phyloP scores from a whole-genome alignment of 2,329 filamentous ascomycete genomes.

The Aspergillus sp. region DNA sequence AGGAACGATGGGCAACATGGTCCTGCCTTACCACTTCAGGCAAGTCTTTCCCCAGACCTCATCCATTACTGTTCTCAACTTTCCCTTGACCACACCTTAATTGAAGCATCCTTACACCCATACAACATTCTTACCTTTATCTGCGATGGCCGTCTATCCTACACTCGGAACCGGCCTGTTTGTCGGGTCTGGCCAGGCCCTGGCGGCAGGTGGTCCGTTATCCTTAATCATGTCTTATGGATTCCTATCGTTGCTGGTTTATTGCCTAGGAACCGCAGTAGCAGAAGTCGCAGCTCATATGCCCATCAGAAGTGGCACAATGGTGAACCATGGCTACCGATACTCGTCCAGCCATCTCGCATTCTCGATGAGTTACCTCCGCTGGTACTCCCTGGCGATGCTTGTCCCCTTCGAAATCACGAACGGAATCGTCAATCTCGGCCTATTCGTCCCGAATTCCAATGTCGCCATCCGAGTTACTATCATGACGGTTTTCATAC shows the following conservation, averaged over 20 bases:
- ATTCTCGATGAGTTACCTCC: constrained; percentile 35
- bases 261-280: constrained; percentile 42
- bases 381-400: constrained; percentile 42
- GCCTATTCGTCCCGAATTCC: constrained; percentile 47
- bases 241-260: constrained; percentile 41
- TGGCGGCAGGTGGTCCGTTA: constrained; percentile 47
- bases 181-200: constrained; percentile 47
- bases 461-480: constrained; percentile 40
- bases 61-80: too few relatives aligned
- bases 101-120: too few relatives aligned
- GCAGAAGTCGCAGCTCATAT: constrained; percentile 35
- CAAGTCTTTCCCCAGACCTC: neutral
- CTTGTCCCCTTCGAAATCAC: constrained; percentile 54
- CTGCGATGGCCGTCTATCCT: constrained; percentile 53
- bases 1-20: neutral
- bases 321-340: constrained; percentile 34
- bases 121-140: constrained; percentile 9
- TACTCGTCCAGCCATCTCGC: constrained; percentile 34
- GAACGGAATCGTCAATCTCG: constrained; percentile 57
- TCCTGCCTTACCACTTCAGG: neutral
- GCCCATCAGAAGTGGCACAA: constrained; percentile 31
- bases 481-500: constrained; percentile 52
- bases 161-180: constrained; percentile 53
- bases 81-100: too few relatives aligned
- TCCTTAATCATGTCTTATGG: constrained; percentile 48